Percentiles rank a stretch among this genome's conserved stretches.
Conservation (phyloP, 257 asterid species). For the Linderniella brevidens region DNA sequence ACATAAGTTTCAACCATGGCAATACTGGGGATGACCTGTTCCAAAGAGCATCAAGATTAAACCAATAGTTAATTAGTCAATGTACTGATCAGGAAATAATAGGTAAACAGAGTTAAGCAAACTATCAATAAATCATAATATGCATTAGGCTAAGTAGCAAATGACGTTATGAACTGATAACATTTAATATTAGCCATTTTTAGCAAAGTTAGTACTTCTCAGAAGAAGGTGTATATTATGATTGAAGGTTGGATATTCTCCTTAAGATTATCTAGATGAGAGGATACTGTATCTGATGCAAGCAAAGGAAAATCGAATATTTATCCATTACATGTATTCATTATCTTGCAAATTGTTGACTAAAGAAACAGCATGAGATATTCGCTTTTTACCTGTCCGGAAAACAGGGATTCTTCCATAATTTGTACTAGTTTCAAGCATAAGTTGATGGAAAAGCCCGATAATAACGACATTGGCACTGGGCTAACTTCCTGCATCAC, state of each 20-base stretch:
- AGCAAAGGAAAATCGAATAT: no score
- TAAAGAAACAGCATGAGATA: no score
- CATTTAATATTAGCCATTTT: no score
- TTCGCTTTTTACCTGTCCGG: constrained; percentile 35
- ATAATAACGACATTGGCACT: constrained; percentile 64
- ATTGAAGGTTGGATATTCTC: neutral
- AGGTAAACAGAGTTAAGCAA: no score
- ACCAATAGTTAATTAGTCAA: constrained; percentile 1
- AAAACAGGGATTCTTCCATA: constrained; percentile 87
- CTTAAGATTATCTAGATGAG: no score
- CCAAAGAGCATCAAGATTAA: constrained; percentile 12
- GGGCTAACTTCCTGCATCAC: constrained; percentile 98
- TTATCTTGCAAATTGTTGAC: neutral
- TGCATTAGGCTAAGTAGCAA: no score
- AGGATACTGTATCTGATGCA: no score
- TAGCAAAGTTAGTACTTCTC: constrained; percentile 1
- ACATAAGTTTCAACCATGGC: constrained; percentile 97
- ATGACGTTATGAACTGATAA: no score
- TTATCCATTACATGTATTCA: neutral
- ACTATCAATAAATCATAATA: no score
- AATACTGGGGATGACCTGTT: constrained; percentile 90
- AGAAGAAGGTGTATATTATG: constrained; percentile 3
- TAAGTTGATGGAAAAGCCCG: constrained; percentile 82
- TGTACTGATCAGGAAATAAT: neutral
- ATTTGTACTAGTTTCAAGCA: constrained; percentile 67